These are phyloP conservation scores for Alloteropsis semialata DNA, from an alignment of 176 grass and related monocot genomes.

Conservation along the genomic window DNA sequence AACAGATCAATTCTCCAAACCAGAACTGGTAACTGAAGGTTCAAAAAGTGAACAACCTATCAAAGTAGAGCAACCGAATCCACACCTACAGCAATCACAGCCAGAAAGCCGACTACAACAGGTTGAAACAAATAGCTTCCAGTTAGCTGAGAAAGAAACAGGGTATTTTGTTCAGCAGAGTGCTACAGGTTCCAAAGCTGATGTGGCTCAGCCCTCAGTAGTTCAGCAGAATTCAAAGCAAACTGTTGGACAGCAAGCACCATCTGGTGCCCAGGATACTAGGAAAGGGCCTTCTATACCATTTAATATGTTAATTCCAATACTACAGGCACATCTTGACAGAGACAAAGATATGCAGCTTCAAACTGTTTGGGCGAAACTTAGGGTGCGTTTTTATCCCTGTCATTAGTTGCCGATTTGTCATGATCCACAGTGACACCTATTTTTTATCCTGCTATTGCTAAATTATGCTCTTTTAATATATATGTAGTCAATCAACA, in stretches of 20 bases:
- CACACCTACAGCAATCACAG: slow-evolving; percentile 17
- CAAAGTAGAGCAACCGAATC: slow-evolving; percentile 7
- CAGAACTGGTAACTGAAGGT: slow-evolving; percentile 33
- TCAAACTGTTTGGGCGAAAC: slow-evolving; percentile 76
- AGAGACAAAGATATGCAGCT: slow-evolving; percentile 99
- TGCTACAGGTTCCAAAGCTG: slow-evolving; percentile 27
- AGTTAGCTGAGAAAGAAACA: slow-evolving; percentile 44
- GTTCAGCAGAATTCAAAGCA: slow-evolving; percentile 33
- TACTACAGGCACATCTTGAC: slow-evolving; percentile 85
- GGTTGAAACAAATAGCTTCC: slow-evolving; percentile 42
- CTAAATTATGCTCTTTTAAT: not conserved
- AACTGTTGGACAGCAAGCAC: slow-evolving; percentile 47
- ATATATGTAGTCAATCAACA: not conserved
- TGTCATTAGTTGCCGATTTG: not conserved
- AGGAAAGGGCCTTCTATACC: slow-evolving; percentile 73
- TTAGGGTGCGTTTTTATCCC: slow-evolving; percentile 57
- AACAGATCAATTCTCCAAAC: slow-evolving; percentile 23
- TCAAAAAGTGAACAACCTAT: slow-evolving; percentile 30
- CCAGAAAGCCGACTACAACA: slow-evolving; percentile 34
- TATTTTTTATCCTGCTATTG: not conserved
- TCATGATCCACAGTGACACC: not conserved
- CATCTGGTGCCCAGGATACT: slow-evolving; percentile 48
- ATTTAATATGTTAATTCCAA: slow-evolving; percentile 95
- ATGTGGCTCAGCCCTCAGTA: slow-evolving; percentile 31
- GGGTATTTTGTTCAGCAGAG: slow-evolving; percentile 29